phyloP scores from a whole-genome alignment of 345 rosid species.

The Arabis alpina region DNA sequence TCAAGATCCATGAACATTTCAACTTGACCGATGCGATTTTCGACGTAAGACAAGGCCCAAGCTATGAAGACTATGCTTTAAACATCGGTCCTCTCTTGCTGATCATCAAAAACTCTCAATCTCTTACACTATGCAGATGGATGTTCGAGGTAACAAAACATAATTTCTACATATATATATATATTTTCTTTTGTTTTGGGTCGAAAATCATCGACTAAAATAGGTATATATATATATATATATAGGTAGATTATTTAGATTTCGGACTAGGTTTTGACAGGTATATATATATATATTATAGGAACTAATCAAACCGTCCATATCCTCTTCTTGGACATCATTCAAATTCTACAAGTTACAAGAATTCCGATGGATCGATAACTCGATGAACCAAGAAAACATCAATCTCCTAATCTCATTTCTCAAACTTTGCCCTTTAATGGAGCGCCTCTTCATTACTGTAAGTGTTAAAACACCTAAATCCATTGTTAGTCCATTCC shows the following conservation, averaged over 20 bases:
- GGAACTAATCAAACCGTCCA: constrained; percentile 52
- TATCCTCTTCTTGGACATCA: constrained; percentile 48
- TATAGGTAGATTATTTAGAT: too few species aligned
- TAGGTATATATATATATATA: too few species aligned
- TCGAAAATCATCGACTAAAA: too few species aligned
- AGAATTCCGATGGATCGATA: constrained; percentile 68
- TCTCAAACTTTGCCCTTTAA: constrained; percentile 58
- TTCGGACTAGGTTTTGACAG: too few species aligned
- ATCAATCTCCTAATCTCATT: constrained; percentile 47
- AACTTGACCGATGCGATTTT: constrained; percentile 58
- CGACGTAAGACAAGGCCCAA: constrained; percentile 58
- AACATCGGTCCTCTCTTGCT: constrained; percentile 48
- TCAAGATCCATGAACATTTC: constrained; percentile 56
- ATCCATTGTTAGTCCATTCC: neutral
- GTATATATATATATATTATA: constrained; percentile 37
- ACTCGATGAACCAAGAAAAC: constrained; percentile 43
- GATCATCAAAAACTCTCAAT: constrained; percentile 58
- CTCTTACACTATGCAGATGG: constrained; percentile 66
- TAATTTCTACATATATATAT: neutral
- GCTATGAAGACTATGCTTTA: constrained; percentile 19
- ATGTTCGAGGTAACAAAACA: constrained; percentile 53
- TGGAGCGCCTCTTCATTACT: constrained; percentile 54
- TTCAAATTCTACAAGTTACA: constrained; percentile 61
- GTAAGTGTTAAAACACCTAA: constrained; percentile 45
- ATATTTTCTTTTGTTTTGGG: too few species aligned